Conservation (phyloP, 164 flowering plant genomes). For the Annona squamosa region DNA sequence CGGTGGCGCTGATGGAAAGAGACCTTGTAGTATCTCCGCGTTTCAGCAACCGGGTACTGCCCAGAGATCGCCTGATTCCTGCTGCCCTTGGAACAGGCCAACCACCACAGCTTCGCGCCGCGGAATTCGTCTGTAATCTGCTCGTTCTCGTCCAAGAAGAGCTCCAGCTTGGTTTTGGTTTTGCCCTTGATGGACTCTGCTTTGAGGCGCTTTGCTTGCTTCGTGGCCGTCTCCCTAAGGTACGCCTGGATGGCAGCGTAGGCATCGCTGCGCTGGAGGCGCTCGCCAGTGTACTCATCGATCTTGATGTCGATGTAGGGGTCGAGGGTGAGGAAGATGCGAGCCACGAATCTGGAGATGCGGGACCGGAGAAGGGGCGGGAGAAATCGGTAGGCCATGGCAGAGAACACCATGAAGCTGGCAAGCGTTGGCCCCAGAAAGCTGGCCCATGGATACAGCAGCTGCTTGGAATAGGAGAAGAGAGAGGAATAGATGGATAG, state of each 20-base stretch:
- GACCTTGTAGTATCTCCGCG: constrained; percentile 33
- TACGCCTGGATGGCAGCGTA: constrained; percentile 47
- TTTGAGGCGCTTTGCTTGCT: constrained; percentile 40
- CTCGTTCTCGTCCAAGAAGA: constrained; percentile 60
- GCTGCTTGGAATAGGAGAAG: neutral
- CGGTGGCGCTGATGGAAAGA: constrained; percentile 39
- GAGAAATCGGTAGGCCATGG: constrained; percentile 35
- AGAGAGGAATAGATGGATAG: too few relatives aligned
- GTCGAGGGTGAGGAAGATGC: constrained; percentile 17
- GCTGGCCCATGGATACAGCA: neutral
- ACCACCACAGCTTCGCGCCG: constrained; percentile 43
- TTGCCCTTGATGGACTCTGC: constrained; percentile 28
- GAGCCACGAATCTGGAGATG: constrained; percentile 22
- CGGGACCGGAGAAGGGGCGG: constrained; percentile 25
- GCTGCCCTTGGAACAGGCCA: constrained; percentile 11
- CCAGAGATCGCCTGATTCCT: neutral
- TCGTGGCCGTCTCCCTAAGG: constrained; percentile 32
- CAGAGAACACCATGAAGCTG: constrained; percentile 41
- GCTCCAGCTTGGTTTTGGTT: constrained; percentile 25
- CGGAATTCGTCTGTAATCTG: constrained; percentile 35
- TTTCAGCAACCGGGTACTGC: constrained; percentile 17
- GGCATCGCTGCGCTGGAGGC: constrained; percentile 42
- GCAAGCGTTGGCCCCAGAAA: constrained; percentile 36
- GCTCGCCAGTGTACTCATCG: constrained; percentile 40
- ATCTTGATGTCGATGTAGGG: constrained; percentile 43